Conservation (phyloP, 371 early-diverging fungal species). For the Apophysomyces sp. region DNA sequence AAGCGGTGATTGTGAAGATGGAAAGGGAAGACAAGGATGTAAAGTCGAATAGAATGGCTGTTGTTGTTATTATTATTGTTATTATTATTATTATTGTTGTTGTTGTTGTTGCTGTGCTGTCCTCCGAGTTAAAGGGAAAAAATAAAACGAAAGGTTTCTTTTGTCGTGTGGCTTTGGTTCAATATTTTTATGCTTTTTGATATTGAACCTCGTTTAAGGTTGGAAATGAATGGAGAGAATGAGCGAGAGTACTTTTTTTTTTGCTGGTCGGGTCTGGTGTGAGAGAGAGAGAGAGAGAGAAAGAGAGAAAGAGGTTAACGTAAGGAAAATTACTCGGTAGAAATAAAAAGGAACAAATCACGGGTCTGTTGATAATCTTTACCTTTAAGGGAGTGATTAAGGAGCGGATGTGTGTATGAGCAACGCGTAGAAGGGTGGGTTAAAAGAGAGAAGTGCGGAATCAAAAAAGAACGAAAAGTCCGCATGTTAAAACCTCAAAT, state of each 20-base stretch:
- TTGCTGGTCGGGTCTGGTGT: neutral
- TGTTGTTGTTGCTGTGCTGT: neutral
- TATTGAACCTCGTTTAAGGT: too few species aligned
- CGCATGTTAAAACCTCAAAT: too few species aligned
- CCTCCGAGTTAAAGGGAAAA: neutral
- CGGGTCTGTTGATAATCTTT: neutral
- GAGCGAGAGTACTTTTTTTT: neutral
- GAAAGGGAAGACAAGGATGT: neutral
- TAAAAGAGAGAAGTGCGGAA: neutral
- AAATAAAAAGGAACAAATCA: neutral
- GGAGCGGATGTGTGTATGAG: neutral
- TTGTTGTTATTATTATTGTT: neutral
- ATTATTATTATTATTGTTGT: neutral
- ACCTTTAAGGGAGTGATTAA: conserved; percentile 1
- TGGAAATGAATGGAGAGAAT: neutral
- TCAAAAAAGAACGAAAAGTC: neutral
- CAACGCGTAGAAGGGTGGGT: neutral
- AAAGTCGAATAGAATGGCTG: neutral
- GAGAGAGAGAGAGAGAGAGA: neutral
- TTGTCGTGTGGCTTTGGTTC: neutral
- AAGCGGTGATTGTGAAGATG: neutral
- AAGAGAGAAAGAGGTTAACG: neutral
- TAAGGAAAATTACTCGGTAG: neutral
- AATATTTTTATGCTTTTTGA: neutral
- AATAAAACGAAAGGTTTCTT: neutral